Evolutionary conservation across 495 filamentous ascomycete genomes (phyloP), one percentile per base, ranked within the genome.

Genomic region (Usnea hakonensis): DNA sequence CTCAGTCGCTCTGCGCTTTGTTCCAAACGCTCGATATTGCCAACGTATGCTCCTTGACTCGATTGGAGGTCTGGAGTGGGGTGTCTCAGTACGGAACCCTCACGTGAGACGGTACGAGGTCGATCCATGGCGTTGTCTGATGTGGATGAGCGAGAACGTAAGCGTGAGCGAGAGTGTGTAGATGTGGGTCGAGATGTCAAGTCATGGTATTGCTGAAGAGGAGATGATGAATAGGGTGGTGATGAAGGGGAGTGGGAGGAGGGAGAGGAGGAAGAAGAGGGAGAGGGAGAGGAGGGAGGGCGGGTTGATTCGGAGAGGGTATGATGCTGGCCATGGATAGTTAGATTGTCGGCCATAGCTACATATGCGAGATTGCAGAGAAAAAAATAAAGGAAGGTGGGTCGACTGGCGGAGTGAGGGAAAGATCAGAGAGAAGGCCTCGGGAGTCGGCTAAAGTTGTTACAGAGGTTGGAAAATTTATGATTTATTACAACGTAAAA

Each of bases 21-120:
- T 69, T 96, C 91, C 65, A 96, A 77, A 48, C 88, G 83, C 71
- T 91, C 88, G 61, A 95, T 86, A 78, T 92, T 93, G 70, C 81
- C 80, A 26, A 85, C 74, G 68, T 87, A 90, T 35, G 87, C 87
- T 30, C 87, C 87, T 67, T 90, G 87, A 48, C 89, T 75, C 26
- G 85, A 83, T 68, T 88, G 86, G 41, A 87, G 74, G 73, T 91
- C 90, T 26, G 90, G 89, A 6, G 81, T 87, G 23, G 90, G 90
- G 71, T 94, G 89, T 64, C 79, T 84, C 58, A 92, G 79, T 35
- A 85, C 71, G 44, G 83, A 80, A 33, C 77, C 76, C 52, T 82
- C 84, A 33, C 76, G 73, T 60, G 85, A 86, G 36, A 83, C 81
- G 21, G 84, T 86, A 53, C 81, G 84, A 48, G 86, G 73, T 13